Evolutionary conservation across 2,329 filamentous ascomycete genomes (phyloP), one percentile per base, ranked within the genome.

Genomic region (Claviceps sp.): DNA sequence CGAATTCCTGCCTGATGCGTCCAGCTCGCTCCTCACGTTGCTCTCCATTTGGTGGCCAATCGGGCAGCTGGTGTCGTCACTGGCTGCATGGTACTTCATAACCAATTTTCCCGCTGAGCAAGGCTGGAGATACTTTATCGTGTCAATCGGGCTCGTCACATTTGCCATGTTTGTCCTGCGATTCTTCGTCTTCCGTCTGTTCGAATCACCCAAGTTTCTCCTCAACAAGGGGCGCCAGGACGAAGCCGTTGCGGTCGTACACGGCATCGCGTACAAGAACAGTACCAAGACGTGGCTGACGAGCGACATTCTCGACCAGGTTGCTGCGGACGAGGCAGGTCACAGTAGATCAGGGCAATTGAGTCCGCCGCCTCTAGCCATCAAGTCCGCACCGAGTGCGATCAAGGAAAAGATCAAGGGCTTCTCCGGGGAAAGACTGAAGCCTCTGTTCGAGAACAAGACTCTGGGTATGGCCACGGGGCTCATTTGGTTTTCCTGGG

Each of bases 1-100:
- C 39, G 88, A 95, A 61, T 91, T 91, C 57, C 69, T 94, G 1
- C 88, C 88, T 0, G 82, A 84, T 52, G 78, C 82, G 0, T 84
- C 80, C n/a, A 82, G 80, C 55, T 80, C 81, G 36, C 75, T 93
- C 14, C 71, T 93, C 34, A 93, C 87, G 0, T 73, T 91, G 47
- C 73, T 94, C n/a, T 88, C 85, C 6, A 78, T 89, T 7, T 93
- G 86, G 84, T 95, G 88, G 87, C 86, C 88, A 0, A 69, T 94
- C 17, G 88, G 88, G 5, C 86, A 93, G 62, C 73, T 94, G 7
- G 76, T 84, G 52, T 81, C 85, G 1, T 84, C 82, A 2, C 67
- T 86, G 5, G 72, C 87, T 47, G 86, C 84, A 6, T 91, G 86
- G 87, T 84, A 75, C 45, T 87, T 83, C 58, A 83, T 93, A 52